Evolutionary conservation across 1,139 yeast species (phyloP).

Genomic region (Ogataea hybrid): DNA sequence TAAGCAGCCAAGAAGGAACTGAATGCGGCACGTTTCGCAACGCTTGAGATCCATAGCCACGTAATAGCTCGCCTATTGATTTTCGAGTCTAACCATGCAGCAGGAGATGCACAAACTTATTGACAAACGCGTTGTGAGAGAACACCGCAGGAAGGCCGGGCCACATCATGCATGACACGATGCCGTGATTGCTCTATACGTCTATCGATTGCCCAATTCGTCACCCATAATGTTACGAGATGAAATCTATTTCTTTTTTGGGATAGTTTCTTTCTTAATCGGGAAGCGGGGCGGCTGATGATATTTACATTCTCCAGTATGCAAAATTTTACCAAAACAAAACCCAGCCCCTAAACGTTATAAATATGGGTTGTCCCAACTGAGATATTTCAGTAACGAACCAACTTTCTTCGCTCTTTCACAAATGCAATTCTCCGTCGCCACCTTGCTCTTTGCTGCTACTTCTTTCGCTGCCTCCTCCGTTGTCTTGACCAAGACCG

Average conservation of each 20-base stretch:
- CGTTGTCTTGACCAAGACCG: conserved; percentile 23
- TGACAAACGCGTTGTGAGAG: not conserved
- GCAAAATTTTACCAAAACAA: conserved; percentile 2
- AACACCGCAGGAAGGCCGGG: not conserved
- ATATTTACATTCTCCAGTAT: conserved; percentile 8
- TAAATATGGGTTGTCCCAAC: conserved; percentile 11
- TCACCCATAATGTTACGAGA: not conserved
- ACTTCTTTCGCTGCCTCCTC: conserved; percentile 31
- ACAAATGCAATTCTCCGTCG: conserved; percentile 39
- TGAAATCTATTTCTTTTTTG: not conserved
- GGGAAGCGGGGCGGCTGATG: conserved; percentile 3
- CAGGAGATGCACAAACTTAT: not conserved
- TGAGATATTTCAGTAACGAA: conserved; percentile 1
- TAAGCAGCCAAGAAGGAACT: not conserved
- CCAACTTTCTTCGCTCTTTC: conserved; percentile 20
- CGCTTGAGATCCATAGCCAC: not conserved
- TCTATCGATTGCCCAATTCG: not conserved
- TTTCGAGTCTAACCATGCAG: not conserved
- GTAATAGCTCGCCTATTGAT: not conserved
- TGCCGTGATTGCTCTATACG: not conserved
- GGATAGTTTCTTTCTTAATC: not conserved
- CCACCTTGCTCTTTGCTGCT: conserved; percentile 33
- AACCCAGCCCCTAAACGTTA: conserved; percentile 9
- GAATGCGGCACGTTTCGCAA: not conserved
- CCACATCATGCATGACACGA: not conserved